phyloP scores from a whole-genome alignment of 805 yeast genomes.

The Saccharomycopsis sp. region DNA sequence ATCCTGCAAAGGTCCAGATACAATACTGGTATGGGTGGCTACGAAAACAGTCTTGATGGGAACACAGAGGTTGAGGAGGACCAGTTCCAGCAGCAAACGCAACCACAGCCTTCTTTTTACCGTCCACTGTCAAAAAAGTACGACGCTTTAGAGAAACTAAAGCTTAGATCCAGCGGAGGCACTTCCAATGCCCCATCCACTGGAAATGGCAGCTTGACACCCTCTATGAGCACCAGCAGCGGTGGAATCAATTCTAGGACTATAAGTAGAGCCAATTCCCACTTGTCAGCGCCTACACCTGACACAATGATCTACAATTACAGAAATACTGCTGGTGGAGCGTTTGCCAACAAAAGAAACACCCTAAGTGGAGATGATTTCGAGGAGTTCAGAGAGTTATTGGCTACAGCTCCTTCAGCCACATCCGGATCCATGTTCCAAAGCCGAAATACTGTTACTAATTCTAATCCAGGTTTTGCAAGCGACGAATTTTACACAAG shows the following conservation, averaged over 20 bases:
- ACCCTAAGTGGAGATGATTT: conserved; percentile 1
- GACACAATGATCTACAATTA: neutral
- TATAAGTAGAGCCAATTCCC: neutral
- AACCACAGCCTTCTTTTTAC: conserved; percentile 7
- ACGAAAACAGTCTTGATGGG: neutral
- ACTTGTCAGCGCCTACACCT: neutral
- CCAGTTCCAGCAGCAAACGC: neutral
- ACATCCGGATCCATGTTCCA: neutral
- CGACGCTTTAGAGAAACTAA: conserved; percentile 16
- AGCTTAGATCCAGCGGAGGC: neutral
- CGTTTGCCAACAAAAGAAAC: neutral
- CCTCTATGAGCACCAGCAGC: neutral
- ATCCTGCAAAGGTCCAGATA: neutral
- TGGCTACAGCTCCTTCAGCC: neutral
- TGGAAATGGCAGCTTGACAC: neutral
- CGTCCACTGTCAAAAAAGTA: conserved; percentile 9
- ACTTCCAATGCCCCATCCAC: neutral
- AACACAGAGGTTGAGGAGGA: neutral
- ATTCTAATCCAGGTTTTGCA: neutral
- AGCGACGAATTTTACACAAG: neutral
- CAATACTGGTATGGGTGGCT: neutral
- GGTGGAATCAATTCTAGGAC: neutral
- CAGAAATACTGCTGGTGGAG: neutral
- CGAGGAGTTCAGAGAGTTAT: neutral
- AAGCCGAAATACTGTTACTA: neutral